Base-by-base conservation (phyloP, 2,329 filamentous ascomycete genomes). In the Clarireedia sp. region DNA sequence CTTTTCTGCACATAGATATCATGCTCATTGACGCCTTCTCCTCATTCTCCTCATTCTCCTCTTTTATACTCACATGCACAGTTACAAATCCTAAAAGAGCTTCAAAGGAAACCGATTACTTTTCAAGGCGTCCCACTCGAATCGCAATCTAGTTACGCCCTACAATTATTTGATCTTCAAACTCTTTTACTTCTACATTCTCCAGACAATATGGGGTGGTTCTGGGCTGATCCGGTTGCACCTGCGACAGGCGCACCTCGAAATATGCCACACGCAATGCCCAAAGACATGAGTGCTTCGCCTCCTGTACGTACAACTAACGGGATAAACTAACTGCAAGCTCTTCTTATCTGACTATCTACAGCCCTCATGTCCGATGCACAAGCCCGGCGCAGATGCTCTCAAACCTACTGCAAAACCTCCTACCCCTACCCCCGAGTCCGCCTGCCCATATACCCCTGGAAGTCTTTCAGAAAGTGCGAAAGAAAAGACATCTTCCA, bases 351-450 rank as follows among this genome's bases (percentile, higher is more conserved):
- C 52, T 54, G 16, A 54, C 19, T 16, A 10, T 37, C 23, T n/a
- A 12, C 47, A 87, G 83, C 81, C 83, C 66, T 75, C 75, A 74
- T 89, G 85, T 67, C 85, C 85, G 16, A 87, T 88, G 83, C 83
- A 87, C 70, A 76, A 80, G 70, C 49, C 59, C 69, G 46, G 57
- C 70, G 36, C 59, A 65, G 62, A 60, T 63, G 58, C 63, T 54
- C 68, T 38, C 10, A 48, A 54, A 29, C 49, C 53, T 59, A 62
- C 65, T 51, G 56, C 70, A 56, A 62, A 66, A 60, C 55, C 59
- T 33, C 55, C 57, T 17, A 57, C 57, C 37, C 58, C 63, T 53
- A 58, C 68, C n/a, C 61, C 67, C 53, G 66, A 68, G 59, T 57
- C 65, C 54, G 59, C 64, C 55, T 67, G 67, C 63, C 64, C 59